Base-by-base conservation (phyloP, 2,329 filamentous ascomycete species). In the Hypoxylon sp. region DNA sequence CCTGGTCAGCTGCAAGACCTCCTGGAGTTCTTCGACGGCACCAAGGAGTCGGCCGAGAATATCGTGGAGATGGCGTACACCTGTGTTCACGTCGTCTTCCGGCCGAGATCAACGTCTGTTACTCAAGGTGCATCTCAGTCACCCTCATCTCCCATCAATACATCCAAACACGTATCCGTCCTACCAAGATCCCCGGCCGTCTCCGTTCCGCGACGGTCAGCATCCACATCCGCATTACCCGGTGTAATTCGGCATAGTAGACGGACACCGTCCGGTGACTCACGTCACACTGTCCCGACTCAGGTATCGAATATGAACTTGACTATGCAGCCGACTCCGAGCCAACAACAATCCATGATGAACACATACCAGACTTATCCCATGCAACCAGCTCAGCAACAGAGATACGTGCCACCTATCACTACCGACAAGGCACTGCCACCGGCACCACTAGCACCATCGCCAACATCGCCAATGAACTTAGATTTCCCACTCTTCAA, bases 1-100 rank as follows among this genome's bases (percentile, higher is more conserved):
- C 85, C 86, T 6, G 88, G 89, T 11, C 87, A 90, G 69, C 79
- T 91, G 9, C 87, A 90, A 74, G 89, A 91, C 73, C 84, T 89
- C 6, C 83, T 91, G 26, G 89, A 91, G 74, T 89, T 89, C 74
- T 91, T 90, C 74, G 88, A 86, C 4, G 84, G 87, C 39, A 83
- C 86, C 35, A 85, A 84, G 53, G 83, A 86, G 54, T 86, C 89
- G 69, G 86, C 88, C 0, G 83, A 86, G 67, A 84, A 83, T 71
- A 83, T 91, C 48, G 87, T 88, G 11, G 82, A 84, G 59, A 81
- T 88, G 58, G 89, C 88, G 3, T 90, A 69, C 76, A 79, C 42
- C 53, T 81, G 73, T 70, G 80, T 73, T 14, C 77, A 78, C 51
- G 73, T 79, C 52, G 71, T 78, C n/a, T 67, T 78, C 51, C 74